phyloP scores from a whole-genome alignment of 371 early-diverging fungal species.

The Rhizopus delemar region DNA sequence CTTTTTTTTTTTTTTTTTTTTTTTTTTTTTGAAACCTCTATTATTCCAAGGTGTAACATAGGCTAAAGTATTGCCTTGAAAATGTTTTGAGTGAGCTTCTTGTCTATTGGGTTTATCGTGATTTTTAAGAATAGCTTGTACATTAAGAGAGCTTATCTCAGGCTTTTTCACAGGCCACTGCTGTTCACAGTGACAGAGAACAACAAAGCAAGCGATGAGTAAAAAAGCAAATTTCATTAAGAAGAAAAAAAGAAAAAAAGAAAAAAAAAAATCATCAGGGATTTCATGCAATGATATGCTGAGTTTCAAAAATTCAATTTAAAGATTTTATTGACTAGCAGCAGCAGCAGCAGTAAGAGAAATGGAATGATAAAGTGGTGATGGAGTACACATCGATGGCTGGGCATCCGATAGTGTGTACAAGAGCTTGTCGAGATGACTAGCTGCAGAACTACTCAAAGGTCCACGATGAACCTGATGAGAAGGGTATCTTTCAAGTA shows the following conservation, averaged over 20 bases:
- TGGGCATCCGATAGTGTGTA: slow-evolving; percentile 36
- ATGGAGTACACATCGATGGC: slow-evolving; percentile 17
- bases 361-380: slow-evolving; percentile 33
- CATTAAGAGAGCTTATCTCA: slow-evolving; percentile 3
- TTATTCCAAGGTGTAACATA: slow-evolving; percentile 76
- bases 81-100: slow-evolving; percentile 41
- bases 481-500: slow-evolving; percentile 56
- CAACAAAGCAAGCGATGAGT: background rate
- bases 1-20: background rate
- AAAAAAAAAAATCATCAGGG: too few relatives aligned
- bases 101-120: slow-evolving; percentile 16
- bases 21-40: slow-evolving; percentile 38
- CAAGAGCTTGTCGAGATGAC: slow-evolving; percentile 37
- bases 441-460: slow-evolving; percentile 24
- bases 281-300: too few relatives aligned
- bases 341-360: slow-evolving; percentile 45
- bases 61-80: slow-evolving; percentile 48
- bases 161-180: background rate
- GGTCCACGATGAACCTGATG: slow-evolving; percentile 1
- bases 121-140: slow-evolving; percentile 15
- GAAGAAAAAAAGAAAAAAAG: background rate
- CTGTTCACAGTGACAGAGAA: background rate
- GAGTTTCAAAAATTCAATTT: too few relatives aligned
- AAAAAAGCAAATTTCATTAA: background rate
- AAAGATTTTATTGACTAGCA: slow-evolving; percentile 30